Conservation (phyloP, 495 filamentous ascomycete genomes). For the Penicillium riverlandense region DNA sequence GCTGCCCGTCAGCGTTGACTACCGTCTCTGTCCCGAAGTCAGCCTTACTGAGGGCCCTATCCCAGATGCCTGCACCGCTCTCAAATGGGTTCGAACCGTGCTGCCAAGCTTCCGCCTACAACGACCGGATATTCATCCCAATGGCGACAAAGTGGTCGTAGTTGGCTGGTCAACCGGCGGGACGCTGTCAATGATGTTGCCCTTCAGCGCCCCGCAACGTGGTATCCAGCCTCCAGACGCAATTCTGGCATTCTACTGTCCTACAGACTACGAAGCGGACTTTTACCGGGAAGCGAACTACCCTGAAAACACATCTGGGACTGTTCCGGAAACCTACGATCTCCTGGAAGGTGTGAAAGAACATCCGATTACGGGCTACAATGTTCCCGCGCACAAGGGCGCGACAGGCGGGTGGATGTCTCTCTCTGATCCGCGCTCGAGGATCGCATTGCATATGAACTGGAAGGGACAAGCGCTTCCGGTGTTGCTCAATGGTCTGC, state of each 20-base stretch:
- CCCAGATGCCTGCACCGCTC: constrained; percentile 39
- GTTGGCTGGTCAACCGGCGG: constrained; percentile 55
- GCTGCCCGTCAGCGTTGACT: constrained; percentile 48
- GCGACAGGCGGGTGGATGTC: constrained; percentile 19
- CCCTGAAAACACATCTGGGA: too few relatives aligned
- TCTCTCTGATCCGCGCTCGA: constrained; percentile 26
- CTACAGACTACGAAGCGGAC: constrained; percentile 33
- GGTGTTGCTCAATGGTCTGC: constrained; percentile 27
- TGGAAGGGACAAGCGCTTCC: constrained; percentile 35
- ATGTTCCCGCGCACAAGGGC: constrained; percentile 2
- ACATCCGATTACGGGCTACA: constrained; percentile 22
- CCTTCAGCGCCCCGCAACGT: constrained; percentile 22
- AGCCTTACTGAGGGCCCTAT: constrained; percentile 41
- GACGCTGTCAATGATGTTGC: constrained; percentile 42
- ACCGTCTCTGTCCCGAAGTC: constrained; percentile 49
- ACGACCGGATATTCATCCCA: constrained; percentile 20
- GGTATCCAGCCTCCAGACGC: constrained; percentile 38
- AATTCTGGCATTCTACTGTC: constrained; percentile 48
- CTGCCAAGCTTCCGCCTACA: constrained; percentile 28
- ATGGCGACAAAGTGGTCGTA: constrained; percentile 32
- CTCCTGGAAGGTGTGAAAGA: constrained; percentile 21
- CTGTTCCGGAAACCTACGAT: constrained; percentile 2
- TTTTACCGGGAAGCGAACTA: background rate
- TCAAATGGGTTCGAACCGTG: constrained; percentile 32
- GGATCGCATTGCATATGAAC: constrained; percentile 38